phyloP scores from a whole-genome alignment of 108 stramenopile species.

The Cafeteria roenbergensis region DNA sequence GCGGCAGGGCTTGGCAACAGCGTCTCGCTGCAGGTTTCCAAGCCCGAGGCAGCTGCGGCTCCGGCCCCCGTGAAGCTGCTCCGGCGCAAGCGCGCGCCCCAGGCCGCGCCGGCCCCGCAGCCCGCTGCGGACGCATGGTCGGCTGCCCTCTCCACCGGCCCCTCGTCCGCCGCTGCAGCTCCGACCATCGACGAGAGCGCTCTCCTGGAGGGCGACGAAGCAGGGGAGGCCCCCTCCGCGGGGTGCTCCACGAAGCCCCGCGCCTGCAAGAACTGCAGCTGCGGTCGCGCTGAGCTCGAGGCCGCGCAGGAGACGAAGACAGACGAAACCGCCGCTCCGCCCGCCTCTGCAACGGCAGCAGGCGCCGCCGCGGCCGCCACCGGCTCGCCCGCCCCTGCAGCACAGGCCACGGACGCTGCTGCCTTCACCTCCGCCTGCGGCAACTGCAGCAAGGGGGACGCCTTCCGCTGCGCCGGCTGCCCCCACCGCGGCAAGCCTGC shows the following conservation, averaged over 20 bases:
- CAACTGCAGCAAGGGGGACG: slow-evolving; percentile 91
- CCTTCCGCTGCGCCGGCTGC: slow-evolving; percentile 92
- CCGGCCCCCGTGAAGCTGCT: too few relatives aligned
- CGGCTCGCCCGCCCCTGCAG: neutral
- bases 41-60: too few relatives aligned
- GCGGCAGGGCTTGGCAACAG: too few relatives aligned
- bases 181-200: slow-evolving; percentile 38
- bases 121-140: too few relatives aligned
- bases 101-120: too few relatives aligned
- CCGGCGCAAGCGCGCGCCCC: too few relatives aligned
- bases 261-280: slow-evolving; percentile 91
- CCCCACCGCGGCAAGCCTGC: slow-evolving; percentile 88
- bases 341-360: slow-evolving; percentile 17
- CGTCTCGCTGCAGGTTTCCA: too few relatives aligned
- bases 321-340: neutral
- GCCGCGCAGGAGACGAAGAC: slow-evolving; percentile 1
- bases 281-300: slow-evolving; percentile 68
- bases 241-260: slow-evolving; percentile 35
- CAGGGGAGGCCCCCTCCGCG: neutral
- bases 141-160: too few relatives aligned
- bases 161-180: too few relatives aligned
- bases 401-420: slow-evolving; percentile 13
- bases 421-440: slow-evolving; percentile 62
- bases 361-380: slow-evolving; percentile 3
- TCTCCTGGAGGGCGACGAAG: slow-evolving; percentile 21